phyloP scores from a whole-genome alignment of 2,329 filamentous ascomycete genomes.

The Alternaria sp. region DNA sequence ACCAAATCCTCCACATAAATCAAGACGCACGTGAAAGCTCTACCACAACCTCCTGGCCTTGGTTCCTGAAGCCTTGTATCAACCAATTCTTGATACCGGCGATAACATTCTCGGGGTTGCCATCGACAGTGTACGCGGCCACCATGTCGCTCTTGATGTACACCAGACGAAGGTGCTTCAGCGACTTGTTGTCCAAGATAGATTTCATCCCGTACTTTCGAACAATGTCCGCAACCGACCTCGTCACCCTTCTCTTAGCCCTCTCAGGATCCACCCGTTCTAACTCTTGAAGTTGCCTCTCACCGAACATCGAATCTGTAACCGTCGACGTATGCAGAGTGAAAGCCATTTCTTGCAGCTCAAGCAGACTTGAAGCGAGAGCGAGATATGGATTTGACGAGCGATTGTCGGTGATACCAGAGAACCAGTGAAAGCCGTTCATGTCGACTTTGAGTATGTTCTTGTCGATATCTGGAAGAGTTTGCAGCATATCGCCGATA shows the following conservation, averaged over 20 bases:
- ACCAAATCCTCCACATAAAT: neutral
- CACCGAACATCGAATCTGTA: constrained; percentile 69
- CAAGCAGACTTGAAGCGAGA: constrained; percentile 84
- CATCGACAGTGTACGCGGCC: constrained; percentile 65
- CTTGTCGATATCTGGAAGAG: constrained; percentile 9
- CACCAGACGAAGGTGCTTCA: constrained; percentile 78
- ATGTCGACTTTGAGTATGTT: constrained; percentile 52
- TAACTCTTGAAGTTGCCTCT: constrained; percentile 66
- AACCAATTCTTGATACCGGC: constrained; percentile 1
- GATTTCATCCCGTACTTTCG: constrained; percentile 77
- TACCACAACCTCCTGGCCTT: neutral
- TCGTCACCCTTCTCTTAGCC: constrained; percentile 75
- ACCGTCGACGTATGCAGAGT: constrained; percentile 84
- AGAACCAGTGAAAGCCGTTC: constrained; percentile 49
- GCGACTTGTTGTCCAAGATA: constrained; percentile 70
- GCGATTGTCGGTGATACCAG: constrained; percentile 78
- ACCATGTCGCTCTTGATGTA: constrained; percentile 67
- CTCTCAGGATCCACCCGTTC: constrained; percentile 77
- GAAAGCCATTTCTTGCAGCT: constrained; percentile 76
- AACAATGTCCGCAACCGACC: constrained; percentile 83
- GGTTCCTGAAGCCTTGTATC: constrained; percentile 1
- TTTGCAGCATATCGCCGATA: constrained; percentile 7
- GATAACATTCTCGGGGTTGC: constrained; percentile 5
- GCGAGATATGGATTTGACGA: constrained; percentile 90
- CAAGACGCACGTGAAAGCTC: neutral